These are phyloP conservation scores for Dovyalis caffra DNA, from an alignment of 345 rosid species.

Conservation along the genomic window DNA sequence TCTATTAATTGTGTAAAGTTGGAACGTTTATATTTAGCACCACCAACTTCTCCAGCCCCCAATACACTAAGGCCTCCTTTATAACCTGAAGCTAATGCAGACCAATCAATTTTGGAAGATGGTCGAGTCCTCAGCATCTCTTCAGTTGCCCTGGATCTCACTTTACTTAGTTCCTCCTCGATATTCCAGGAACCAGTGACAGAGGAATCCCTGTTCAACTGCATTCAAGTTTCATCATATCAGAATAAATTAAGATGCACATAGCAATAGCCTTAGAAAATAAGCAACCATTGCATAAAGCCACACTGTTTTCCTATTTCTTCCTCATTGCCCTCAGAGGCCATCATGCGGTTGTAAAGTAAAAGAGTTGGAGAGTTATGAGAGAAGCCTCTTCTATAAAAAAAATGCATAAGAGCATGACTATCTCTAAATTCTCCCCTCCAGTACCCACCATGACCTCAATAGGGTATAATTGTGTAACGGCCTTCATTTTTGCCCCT, in stretches of 20 bases:
- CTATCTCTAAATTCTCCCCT: background rate
- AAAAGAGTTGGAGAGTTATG: background rate
- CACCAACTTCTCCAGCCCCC: slow-evolving; percentile 23
- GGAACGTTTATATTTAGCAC: slow-evolving; percentile 26
- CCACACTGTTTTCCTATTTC: background rate
- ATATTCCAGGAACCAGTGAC: slow-evolving; percentile 73
- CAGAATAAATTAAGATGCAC: slow-evolving; percentile 11
- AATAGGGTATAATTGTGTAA: background rate
- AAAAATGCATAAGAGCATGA: background rate
- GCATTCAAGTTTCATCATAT: slow-evolving; percentile 31
- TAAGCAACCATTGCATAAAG: background rate
- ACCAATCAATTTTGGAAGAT: slow-evolving; percentile 45
- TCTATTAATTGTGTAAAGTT: slow-evolving; percentile 28
- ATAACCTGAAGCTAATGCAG: slow-evolving; percentile 42
- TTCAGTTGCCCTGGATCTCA: slow-evolving; percentile 86
- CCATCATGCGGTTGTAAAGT: background rate
- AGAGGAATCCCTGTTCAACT: slow-evolving; percentile 54
- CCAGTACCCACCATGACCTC: background rate
- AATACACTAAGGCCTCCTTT: slow-evolving; percentile 29
- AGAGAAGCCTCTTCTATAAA: background rate
- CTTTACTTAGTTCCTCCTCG: slow-evolving; percentile 80
- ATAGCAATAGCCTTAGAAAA: background rate
- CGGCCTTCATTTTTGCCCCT: background rate
- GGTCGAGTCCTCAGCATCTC: slow-evolving; percentile 59
- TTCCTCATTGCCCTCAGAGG: background rate